These are phyloP conservation scores for Daedalea quercina DNA, from an alignment of 768 basidiomycete species.

Conservation along the genomic window DNA sequence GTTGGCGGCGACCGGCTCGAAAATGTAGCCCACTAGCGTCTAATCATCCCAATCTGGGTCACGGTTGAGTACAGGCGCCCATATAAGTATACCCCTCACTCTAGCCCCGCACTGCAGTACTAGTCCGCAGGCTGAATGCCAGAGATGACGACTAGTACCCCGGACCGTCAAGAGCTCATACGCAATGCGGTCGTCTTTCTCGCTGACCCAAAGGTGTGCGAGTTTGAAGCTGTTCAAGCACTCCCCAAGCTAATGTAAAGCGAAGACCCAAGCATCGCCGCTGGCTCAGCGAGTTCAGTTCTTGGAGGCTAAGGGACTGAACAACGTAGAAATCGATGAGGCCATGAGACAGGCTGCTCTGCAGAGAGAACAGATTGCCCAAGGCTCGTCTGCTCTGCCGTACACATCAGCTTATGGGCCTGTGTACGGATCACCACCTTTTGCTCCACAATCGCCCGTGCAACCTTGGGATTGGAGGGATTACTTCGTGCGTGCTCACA, in stretches of 20 bases:
- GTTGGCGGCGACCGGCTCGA: slow-evolving; percentile 3
- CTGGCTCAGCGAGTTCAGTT: slow-evolving; percentile 86
- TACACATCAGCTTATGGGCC: slow-evolving; percentile 28
- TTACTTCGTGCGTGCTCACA: slow-evolving; percentile 75
- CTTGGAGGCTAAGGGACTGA: slow-evolving; percentile 92
- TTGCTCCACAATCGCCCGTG: slow-evolving; percentile 32
- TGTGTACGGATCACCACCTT: slow-evolving; percentile 39
- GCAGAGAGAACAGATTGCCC: slow-evolving; percentile 12
- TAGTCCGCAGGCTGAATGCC: too few relatives aligned
- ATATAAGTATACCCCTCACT: background rate
- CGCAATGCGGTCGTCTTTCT: slow-evolving; percentile 82
- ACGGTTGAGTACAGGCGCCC: slow-evolving; percentile 6
- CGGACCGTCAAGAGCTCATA: slow-evolving; percentile 68
- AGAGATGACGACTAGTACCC: slow-evolving; percentile 42
- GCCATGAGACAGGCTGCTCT: slow-evolving; percentile 62
- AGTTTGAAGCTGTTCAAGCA: background rate
- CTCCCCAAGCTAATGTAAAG: slow-evolving; percentile 7
- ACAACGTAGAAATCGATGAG: slow-evolving; percentile 75
- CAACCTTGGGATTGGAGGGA: slow-evolving; percentile 92
- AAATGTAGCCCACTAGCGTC: background rate
- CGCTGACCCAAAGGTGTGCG: slow-evolving; percentile 68
- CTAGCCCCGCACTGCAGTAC: too few relatives aligned
- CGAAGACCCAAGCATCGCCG: slow-evolving; percentile 69
- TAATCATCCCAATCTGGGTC: background rate
- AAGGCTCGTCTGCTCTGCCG: slow-evolving; percentile 12